Evolutionary conservation across 106 monocot genomes (phyloP).

Genomic region (Apostasia shenzhenica): DNA sequence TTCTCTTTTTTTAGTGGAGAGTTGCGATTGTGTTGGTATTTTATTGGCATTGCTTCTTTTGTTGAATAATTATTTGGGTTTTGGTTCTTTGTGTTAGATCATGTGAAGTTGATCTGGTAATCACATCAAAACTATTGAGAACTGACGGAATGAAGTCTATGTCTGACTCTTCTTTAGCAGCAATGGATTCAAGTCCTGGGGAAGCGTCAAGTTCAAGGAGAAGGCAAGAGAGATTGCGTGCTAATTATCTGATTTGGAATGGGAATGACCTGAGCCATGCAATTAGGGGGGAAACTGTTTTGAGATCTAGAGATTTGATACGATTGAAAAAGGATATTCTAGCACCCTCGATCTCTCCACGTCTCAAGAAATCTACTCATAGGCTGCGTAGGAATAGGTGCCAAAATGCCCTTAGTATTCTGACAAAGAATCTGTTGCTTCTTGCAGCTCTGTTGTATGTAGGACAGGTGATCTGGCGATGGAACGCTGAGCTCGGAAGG

Average conservation of each 20-base stretch:
- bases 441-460: constrained; percentile 52
- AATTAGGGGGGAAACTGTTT: constrained; percentile 38
- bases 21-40: too few species aligned
- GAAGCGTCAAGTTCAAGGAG: neutral
- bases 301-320: constrained; percentile 21
- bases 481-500: constrained; percentile 22
- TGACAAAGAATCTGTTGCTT: constrained; percentile 53
- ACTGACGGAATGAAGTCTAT: neutral
- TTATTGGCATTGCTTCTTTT: too few species aligned
- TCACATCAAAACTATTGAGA: too few species aligned
- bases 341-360: constrained; percentile 24
- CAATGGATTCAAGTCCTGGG: constrained; percentile 11
- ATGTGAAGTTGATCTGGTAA: too few species aligned
- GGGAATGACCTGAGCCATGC: constrained; percentile 36
- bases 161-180: constrained; percentile 26
- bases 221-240: constrained; percentile 18
- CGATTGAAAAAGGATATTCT: constrained; percentile 22
- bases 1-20: too few species aligned
- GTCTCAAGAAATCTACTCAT: constrained; percentile 25
- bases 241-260: neutral
- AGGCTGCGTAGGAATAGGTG: constrained; percentile 43
- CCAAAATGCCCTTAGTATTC: constrained; percentile 50
- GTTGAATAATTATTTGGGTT: too few species aligned
- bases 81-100: too few species aligned
- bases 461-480: constrained; percentile 49